phyloP scores from a whole-genome alignment of 441 rosid species.

The Arabidopsis hybrid region DNA sequence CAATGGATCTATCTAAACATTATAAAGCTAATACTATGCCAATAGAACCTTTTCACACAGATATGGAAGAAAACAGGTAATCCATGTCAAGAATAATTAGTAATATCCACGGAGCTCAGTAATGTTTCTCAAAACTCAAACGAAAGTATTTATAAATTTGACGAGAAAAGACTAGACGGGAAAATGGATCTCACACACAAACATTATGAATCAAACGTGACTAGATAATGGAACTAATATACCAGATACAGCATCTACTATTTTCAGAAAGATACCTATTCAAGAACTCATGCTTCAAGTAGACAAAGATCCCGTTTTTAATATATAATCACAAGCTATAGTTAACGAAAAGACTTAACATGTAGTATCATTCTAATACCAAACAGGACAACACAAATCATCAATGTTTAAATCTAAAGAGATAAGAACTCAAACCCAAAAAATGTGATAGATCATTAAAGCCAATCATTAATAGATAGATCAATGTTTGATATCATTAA shows the following conservation, averaged over 20 bases:
- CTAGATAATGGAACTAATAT: not conserved
- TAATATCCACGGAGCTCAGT: not conserved
- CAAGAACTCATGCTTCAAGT: constrained; percentile 11
- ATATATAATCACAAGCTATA: not conserved
- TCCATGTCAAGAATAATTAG: not conserved
- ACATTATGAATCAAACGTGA: not conserved
- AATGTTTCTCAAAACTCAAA: not conserved
- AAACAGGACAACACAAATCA: not conserved
- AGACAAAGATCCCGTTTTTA: not conserved
- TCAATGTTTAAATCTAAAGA: too few species aligned
- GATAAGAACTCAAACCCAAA: not conserved
- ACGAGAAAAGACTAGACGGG: not conserved
- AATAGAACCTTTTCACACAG: not conserved
- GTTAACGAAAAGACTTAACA: not conserved
- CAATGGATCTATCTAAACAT: constrained; percentile 1
- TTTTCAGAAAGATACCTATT: not conserved
- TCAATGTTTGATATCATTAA: not conserved
- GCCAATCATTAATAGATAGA: not conserved
- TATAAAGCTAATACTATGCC: not conserved
- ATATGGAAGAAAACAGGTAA: not conserved
- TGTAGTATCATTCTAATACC: not conserved
- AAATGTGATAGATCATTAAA: constrained; percentile 1
- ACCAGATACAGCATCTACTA: constrained; percentile 1
- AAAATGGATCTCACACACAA: constrained; percentile 8
- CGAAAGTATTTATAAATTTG: not conserved